These are phyloP conservation scores for Pisolithus tinctorius DNA, from an alignment of 768 basidiomycete genomes.

Conservation along the genomic window DNA sequence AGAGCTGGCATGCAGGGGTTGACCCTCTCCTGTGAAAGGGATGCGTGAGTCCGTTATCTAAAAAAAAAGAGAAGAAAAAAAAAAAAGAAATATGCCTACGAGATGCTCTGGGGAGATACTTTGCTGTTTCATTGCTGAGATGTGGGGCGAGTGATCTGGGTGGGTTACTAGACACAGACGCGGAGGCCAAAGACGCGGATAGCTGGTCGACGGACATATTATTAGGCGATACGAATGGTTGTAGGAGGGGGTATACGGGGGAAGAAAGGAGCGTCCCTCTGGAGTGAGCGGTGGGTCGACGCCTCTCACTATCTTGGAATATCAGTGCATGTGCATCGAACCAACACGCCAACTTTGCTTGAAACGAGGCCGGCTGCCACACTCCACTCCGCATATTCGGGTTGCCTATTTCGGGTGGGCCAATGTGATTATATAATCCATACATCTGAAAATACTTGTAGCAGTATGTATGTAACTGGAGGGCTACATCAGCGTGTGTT, in stretches of 20 bases:
- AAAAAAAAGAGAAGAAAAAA: slow-evolving; percentile 17
- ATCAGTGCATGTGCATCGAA: neutral
- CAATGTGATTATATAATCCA: no score
- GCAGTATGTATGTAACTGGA: no score
- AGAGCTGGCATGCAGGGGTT: slow-evolving; percentile 13
- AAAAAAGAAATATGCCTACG: slow-evolving; percentile 14
- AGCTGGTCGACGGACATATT: slow-evolving; percentile 20
- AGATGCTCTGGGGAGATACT: slow-evolving; percentile 2
- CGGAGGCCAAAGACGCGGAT: slow-evolving; percentile 12
- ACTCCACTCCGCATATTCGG: no score
- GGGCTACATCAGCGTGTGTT: no score
- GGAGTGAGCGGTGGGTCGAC: no score
- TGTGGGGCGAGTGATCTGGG: slow-evolving; percentile 10
- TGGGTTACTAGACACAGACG: slow-evolving; percentile 9
- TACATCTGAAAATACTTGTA: no score
- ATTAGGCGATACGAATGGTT: no score
- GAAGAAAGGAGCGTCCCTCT: neutral
- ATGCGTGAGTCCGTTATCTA: slow-evolving; percentile 28
- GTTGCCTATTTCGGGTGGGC: no score
- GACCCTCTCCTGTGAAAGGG: slow-evolving; percentile 11
- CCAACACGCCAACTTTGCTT: no score
- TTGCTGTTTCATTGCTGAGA: slow-evolving; percentile 16
- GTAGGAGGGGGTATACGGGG: neutral
- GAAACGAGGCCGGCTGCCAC: no score
- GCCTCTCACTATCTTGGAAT: no score